Conservation (phyloP, 2,329 filamentous ascomycete species). For the Xylogone sp. region DNA sequence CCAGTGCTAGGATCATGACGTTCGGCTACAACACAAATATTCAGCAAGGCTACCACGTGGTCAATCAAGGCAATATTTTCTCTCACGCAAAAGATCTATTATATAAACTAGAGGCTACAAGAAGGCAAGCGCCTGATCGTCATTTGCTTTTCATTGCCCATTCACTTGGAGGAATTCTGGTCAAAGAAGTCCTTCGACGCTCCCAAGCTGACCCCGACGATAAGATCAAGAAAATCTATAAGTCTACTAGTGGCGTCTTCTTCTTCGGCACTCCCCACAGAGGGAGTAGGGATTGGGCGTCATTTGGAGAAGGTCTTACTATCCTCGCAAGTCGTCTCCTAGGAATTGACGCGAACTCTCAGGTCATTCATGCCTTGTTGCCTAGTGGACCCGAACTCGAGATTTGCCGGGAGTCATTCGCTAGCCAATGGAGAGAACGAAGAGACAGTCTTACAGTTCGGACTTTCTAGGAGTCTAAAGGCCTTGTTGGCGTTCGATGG, state of each 20-base stretch:
- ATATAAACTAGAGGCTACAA: conserved; percentile 2
- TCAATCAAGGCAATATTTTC: conserved; percentile 6
- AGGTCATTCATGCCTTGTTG: not conserved
- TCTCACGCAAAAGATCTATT: conserved; percentile 6
- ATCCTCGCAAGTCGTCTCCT: not conserved
- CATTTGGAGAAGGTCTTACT: not conserved
- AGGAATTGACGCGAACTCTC: not conserved
- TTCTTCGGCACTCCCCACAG: not conserved
- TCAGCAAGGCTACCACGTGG: conserved; percentile 4
- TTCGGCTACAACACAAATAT: conserved; percentile 10
- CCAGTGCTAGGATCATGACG: conserved; percentile 6
- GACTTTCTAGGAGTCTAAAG: no score
- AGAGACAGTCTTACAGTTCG: not conserved
- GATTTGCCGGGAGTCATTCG: not conserved
- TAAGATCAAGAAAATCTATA: not conserved
- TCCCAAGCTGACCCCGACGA: not conserved
- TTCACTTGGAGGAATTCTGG: conserved; percentile 1
- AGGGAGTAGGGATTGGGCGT: not conserved
- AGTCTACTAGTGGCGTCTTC: not conserved
- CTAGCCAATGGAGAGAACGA: no score
- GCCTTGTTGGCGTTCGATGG: no score
- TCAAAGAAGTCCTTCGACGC: conserved; percentile 1
- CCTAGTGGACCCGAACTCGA: not conserved
- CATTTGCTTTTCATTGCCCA: conserved; percentile 2
- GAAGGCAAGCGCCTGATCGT: not conserved